phyloP scores from a whole-genome alignment of 1,284 basidiomycete genomes.

The Ganoderma leucocontextum region DNA sequence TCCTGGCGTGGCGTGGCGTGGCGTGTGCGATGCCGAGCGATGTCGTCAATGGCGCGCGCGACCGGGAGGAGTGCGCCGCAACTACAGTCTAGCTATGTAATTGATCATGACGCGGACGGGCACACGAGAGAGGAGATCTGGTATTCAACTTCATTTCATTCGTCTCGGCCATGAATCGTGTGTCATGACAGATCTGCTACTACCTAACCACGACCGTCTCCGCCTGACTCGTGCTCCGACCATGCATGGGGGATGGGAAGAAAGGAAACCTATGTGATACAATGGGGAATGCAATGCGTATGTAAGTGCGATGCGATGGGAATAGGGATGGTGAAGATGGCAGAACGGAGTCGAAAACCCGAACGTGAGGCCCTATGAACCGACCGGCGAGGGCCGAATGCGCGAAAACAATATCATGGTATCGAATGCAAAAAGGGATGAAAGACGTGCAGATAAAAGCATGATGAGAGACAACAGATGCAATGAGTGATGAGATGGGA shows the following conservation, averaged over 20 bases:
- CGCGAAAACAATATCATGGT: slow-evolving; percentile 10
- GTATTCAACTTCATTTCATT: slow-evolving; percentile 21
- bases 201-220: slow-evolving; percentile 19
- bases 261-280: slow-evolving; percentile 21
- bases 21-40: not conserved
- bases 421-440: slow-evolving; percentile 1
- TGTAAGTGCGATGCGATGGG: slow-evolving; percentile 12
- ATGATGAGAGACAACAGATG: slow-evolving; percentile 16
- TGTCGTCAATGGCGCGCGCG: not conserved
- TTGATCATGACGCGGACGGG: not conserved
- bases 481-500: slow-evolving; percentile 9
- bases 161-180: slow-evolving; percentile 11
- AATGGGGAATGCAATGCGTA: slow-evolving; percentile 16
- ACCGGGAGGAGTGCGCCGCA: no score
- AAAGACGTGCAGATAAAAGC: not conserved
- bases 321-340: not conserved
- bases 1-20: not conserved
- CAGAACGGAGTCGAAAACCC: slow-evolving; percentile 10
- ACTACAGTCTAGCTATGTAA: not conserved
- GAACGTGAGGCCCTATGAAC: slow-evolving; percentile 10
- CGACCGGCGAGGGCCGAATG: slow-evolving; percentile 10
- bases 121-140: not conserved
- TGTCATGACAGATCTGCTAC: slow-evolving; percentile 18
- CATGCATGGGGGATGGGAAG: slow-evolving; percentile 7
- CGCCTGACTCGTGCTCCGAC: slow-evolving; percentile 1